Conservation (phyloP, 169 alveolate genomes). For the Plasmodium ovale region DNA sequence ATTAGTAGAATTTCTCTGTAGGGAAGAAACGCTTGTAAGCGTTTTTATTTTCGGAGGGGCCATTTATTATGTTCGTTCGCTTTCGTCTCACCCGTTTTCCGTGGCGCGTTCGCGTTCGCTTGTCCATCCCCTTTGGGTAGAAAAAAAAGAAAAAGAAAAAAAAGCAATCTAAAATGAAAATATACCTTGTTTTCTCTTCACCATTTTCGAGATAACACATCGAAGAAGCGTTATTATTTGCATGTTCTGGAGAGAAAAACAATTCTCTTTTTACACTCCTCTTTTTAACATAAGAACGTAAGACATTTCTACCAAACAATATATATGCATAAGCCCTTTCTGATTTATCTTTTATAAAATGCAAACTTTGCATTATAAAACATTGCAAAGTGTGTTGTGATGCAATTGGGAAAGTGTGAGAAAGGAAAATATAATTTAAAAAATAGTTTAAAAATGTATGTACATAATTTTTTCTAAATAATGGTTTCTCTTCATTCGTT, state of each 20-base stretch:
- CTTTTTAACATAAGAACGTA: constrained; percentile 22
- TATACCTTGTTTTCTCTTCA: background rate
- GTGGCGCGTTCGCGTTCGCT: too few relatives aligned
- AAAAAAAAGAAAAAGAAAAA: constrained; percentile 64
- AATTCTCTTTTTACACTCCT: background rate
- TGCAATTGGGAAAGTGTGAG: constrained; percentile 13
- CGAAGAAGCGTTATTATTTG: background rate
- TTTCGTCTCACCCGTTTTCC: too few relatives aligned
- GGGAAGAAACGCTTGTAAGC: too few relatives aligned
- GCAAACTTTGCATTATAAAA: constrained; percentile 27
- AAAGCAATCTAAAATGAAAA: constrained; percentile 31
- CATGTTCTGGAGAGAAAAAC: constrained; percentile 5
- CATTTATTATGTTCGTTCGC: too few relatives aligned
- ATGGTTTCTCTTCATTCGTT: background rate
- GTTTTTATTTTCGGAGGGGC: too few relatives aligned
- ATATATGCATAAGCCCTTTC: constrained; percentile 7
- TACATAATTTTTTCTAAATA: constrained; percentile 3
- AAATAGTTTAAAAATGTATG: constrained; percentile 27
- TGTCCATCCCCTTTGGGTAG: too few relatives aligned
- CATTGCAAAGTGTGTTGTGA: constrained; percentile 16
- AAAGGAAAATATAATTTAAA: constrained; percentile 22
- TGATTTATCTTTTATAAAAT: constrained; percentile 45
- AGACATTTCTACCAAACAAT: constrained; percentile 11
- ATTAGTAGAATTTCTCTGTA: too few relatives aligned
- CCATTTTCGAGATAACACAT: background rate